Base-by-base conservation (phyloP, 306 rosid genomes). In the Castanopsis chinensis region DNA sequence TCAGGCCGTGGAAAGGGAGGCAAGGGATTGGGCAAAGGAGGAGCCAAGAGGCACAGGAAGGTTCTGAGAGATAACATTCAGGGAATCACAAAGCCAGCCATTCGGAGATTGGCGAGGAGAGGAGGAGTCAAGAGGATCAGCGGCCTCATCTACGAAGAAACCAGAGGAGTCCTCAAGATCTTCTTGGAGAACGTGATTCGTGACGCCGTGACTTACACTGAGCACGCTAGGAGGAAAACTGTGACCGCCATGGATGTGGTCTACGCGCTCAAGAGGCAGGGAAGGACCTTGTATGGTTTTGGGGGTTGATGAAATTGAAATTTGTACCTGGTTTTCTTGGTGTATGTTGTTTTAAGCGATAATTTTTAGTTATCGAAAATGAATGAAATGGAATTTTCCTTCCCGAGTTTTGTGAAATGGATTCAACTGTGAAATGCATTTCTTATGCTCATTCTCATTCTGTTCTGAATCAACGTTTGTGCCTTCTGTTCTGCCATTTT, bases 1-100 rank as follows among this genome's bases (percentile, higher is more conserved):
- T 79, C 86, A 0, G 83, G 86, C 14, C 86, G 86, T 11, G 86
- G 86, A 17, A 83, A 83, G 80, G 86, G 86, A 59, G 86, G 86
- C 43, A 79, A 79, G 81, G 83, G 86, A 1, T 23, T 83, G 74
- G 86, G 86, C 12, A 83, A 83, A 13, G 86, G 86, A 17, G 86
- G 86, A 73, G 86, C 86, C 2, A 83, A 83, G 43, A 77, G 87
- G 2, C 83, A 79, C 58, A 37, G 83, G 49, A 83, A 83, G 81
- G 87, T 83, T 13, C 81, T 83, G 3, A 12, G 87, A 6, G 87
- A 83, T 49, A 83, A 83, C 65, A 83, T 79, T 56, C 83, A 83
- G 76, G 86, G 86, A 19, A 83, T 83, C 74, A 83, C 86, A 11
- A 83, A 83, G 74, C 83, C 86, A 4, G 86, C 86, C 2, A 83